Conservation (phyloP, 345 rosid genomes). For the Populus euphratica region DNA sequence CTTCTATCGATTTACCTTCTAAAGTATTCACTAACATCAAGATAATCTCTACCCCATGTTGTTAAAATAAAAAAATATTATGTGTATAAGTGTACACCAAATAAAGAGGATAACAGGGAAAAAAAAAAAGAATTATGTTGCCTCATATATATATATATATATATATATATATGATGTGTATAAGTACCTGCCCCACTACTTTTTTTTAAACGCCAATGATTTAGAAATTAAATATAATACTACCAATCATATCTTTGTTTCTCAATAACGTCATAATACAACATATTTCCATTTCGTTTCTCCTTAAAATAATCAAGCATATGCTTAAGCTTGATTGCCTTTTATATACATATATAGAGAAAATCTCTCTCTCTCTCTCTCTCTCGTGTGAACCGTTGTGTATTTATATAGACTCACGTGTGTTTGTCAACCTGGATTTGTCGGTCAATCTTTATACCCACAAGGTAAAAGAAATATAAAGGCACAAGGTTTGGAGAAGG, state of each 20-base stretch:
- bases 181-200: background rate
- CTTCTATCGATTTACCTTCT: background rate
- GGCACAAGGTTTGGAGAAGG: background rate
- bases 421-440: slow-evolving; percentile 51
- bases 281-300: background rate
- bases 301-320: background rate
- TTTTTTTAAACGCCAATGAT: background rate
- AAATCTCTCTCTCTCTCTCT: background rate
- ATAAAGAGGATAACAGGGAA: background rate
- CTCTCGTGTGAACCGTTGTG: slow-evolving; percentile 38
- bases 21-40: background rate
- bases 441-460: slow-evolving; percentile 59
- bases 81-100: background rate
- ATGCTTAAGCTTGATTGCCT: background rate
- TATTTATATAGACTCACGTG: slow-evolving; percentile 76
- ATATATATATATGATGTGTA: too few relatives aligned
- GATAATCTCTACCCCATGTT: background rate
- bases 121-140: background rate
- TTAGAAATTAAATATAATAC: background rate
- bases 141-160: too few relatives aligned
- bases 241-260: background rate
- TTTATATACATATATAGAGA: background rate
- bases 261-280: background rate
- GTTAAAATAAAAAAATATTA: background rate
- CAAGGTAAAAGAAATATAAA: slow-evolving; percentile 4